Conservation (phyloP, 2,329 filamentous ascomycete species). For the Scedosporium aurantiacum region DNA sequence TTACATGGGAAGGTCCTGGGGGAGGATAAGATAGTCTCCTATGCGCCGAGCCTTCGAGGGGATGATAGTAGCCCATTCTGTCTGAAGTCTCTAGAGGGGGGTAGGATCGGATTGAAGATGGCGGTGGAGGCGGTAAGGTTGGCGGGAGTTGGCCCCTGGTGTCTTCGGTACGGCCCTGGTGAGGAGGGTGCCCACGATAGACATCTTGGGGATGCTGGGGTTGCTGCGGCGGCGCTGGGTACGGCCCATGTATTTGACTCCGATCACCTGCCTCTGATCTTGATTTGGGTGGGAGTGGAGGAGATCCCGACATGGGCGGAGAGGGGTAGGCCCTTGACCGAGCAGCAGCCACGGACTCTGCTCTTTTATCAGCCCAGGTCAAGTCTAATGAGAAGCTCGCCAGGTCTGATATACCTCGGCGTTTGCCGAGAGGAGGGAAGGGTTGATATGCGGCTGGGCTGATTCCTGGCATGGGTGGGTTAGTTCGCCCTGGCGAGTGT, state of each 20-base stretch:
- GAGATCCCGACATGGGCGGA: slow-evolving; percentile 65
- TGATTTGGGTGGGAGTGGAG: slow-evolving; percentile 47
- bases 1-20: slow-evolving; percentile 13
- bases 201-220: slow-evolving; percentile 30
- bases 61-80: slow-evolving; percentile 27
- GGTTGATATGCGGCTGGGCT: slow-evolving; percentile 31
- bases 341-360: slow-evolving; percentile 42
- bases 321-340: slow-evolving; percentile 54
- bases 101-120: slow-evolving; percentile 25
- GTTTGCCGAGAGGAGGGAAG: slow-evolving; percentile 41
- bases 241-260: slow-evolving; percentile 32
- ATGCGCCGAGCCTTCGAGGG: slow-evolving; percentile 24
- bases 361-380: slow-evolving; percentile 37
- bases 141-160: slow-evolving; percentile 4
- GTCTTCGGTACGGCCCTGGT: slow-evolving; percentile 1
- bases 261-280: slow-evolving; percentile 46
- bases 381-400: slow-evolving; percentile 44
- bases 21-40: slow-evolving; percentile 16
- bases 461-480: slow-evolving; percentile 42
- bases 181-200: slow-evolving; percentile 26
- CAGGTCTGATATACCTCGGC: slow-evolving; percentile 45
- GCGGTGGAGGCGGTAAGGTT: slow-evolving; percentile 10
- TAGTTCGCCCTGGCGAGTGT: slow-evolving; percentile 7
- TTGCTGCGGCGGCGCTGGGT: slow-evolving; percentile 11
- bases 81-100: slow-evolving; percentile 23